Evolutionary conservation across 2,329 filamentous ascomycete genomes (phyloP), one percentile per base, ranked within the genome.

Genomic region (Polychaeton citri): DNA sequence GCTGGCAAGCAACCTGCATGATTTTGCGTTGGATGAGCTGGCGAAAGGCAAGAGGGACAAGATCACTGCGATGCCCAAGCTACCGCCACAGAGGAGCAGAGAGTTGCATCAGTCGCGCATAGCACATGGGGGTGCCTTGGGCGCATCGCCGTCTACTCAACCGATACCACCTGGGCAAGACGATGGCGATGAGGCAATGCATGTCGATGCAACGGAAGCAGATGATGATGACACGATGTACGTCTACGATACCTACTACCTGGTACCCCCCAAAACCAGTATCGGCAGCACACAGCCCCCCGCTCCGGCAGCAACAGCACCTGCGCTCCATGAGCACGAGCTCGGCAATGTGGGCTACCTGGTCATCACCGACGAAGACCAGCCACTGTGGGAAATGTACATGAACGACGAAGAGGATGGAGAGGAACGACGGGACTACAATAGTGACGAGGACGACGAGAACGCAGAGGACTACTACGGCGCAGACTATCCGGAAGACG

Each of bases 401-500:
- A 61, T 66, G 13, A 31, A 40, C 32, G 35, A 37, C 19, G 63
- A 65, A 38, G 63, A 69, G n/a, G 66, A 71, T 10, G 65, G 69
- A 9, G 58, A 59, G 12, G 69, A 68, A 32, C 64, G 58, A 20
- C 48, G 66, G 30, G 64, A 67, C 32, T 73, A 67, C 58, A 66
- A 74, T 42, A 72, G 65, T 21, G 74, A 77, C 39, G 73, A 76
- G 42, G 72, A 73, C 18, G 73, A 78, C 44, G 72, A 72, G 24
- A 78, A 79, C 50, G 79, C 81, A 21, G 81, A 87, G 53, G 79
- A 84, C 49, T 77, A 84, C 57, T 85, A 86, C 51, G 75, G 76
- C 3, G 78, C 80, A 36, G 81, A 87, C 53, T 87, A 87, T 46
- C 81, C 81, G 1, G 81, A 87, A 42, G 81, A 87, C 36, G 81